These are phyloP conservation scores for Trametes pubescens DNA, from an alignment of 1,284 basidiomycete genomes.

Conservation along the genomic window DNA sequence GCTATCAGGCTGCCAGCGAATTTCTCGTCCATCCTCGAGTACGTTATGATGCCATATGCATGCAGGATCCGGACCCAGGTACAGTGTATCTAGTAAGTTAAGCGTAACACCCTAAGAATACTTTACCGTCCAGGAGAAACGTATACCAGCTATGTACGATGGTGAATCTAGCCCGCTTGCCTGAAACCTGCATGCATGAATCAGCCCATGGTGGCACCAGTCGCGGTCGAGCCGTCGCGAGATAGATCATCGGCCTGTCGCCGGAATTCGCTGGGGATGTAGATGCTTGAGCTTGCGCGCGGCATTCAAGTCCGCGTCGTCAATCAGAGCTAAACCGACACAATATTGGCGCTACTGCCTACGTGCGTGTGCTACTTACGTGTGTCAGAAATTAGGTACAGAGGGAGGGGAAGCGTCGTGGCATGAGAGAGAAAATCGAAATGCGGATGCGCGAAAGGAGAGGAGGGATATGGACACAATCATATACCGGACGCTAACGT, in stretches of 20 bases:
- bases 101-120: background rate
- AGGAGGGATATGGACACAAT: constrained; percentile 22
- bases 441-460: constrained; percentile 8
- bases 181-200: background rate
- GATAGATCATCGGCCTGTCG: constrained; percentile 6
- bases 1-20: background rate
- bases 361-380: constrained; percentile 13
- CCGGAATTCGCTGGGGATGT: background rate
- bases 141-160: too few relatives aligned
- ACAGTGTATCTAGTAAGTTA: background rate
- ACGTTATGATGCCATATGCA: too few relatives aligned
- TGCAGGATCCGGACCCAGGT: too few relatives aligned
- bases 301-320: background rate
- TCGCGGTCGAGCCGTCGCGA: background rate
- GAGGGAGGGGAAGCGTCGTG: constrained; percentile 12
- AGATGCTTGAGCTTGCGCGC: background rate
- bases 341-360: constrained; percentile 11
- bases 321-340: constrained; percentile 12
- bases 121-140: background rate
- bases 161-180: background rate
- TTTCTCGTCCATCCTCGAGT: too few relatives aligned
- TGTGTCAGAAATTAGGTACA: constrained; percentile 33
- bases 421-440: constrained; percentile 15
- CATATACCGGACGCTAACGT: constrained; percentile 16
- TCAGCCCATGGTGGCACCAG: background rate